Evolutionary conservation across 1,284 basidiomycete genomes (phyloP), one percentile per base, ranked within the genome.

Genomic region (Ustanciosporium gigantosporum): DNA sequence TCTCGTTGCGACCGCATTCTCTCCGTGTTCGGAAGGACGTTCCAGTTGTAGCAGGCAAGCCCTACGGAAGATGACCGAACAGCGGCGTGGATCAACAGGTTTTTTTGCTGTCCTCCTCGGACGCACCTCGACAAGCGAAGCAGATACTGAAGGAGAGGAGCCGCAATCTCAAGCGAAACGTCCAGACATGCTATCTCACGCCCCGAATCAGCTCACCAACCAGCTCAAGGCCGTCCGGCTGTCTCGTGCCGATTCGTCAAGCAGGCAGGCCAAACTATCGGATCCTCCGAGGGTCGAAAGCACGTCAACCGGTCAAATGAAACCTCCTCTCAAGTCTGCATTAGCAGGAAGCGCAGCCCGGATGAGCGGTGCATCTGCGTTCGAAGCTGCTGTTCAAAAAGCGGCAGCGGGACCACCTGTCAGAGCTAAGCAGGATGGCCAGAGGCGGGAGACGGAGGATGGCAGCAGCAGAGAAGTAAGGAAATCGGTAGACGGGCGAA

Each of bases 21-120:
- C n/a, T n/a, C n/a, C n/a, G n/a, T n/a, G n/a, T n/a, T n/a, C n/a
- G n/a, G n/a, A n/a, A n/a, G n/a, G n/a, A n/a, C n/a, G n/a, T n/a
- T n/a, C n/a, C n/a, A n/a, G n/a, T n/a, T n/a, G n/a, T n/a, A n/a
- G n/a, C n/a, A n/a, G n/a, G n/a, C n/a, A n/a, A n/a, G n/a, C n/a
- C n/a, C n/a, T n/a, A n/a, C n/a, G n/a, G n/a, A 35, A 35, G 17
- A 35, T 35, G 32, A 35, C 8, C 9, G 11, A 35, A 9, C 11
- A 35, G 9, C 14, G 32, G 20, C 11, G 32, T 8, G 32, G 32
- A 9, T 35, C 32, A 8, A 19, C 32, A 8, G 32, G 32, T 8
- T 35, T 35, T 19, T 35, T 35, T 19, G 32, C 32, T 9, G 32
- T 35, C 32, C 17, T 35, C 14, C 32, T 35, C 32, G 32, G 32